Evolutionary conservation across 495 filamentous ascomycete species (phyloP).

Genomic region (Aspergillus leporis): DNA sequence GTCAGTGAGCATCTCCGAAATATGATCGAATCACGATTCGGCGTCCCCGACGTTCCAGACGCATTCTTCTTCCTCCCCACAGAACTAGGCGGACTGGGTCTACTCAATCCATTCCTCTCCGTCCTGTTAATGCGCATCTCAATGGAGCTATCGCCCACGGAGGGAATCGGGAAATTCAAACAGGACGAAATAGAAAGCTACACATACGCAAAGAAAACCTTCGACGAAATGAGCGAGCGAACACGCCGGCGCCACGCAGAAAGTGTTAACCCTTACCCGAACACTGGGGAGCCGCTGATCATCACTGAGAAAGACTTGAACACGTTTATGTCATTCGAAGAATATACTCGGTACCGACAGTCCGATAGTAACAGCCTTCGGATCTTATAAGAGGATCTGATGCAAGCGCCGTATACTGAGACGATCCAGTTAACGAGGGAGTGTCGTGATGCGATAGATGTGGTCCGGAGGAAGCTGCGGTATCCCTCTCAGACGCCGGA

Average conservation of each 20-base stretch:
- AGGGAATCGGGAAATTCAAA: constrained; percentile 37
- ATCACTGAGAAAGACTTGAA: constrained; percentile 13
- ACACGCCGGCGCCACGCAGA: constrained; percentile 13
- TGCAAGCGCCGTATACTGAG: constrained; percentile 22
- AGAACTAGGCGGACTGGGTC: constrained; percentile 54
- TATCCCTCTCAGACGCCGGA: constrained; percentile 21
- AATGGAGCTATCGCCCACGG: constrained; percentile 27
- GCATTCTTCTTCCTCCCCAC: constrained; percentile 58
- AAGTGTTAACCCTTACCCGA: background rate
- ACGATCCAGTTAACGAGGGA: constrained; percentile 16
- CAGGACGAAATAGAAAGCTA: constrained; percentile 40
- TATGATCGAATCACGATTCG: constrained; percentile 51
- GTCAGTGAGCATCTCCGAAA: constrained; percentile 53
- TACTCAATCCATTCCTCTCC: constrained; percentile 56
- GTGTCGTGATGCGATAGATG: background rate
- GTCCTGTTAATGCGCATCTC: constrained; percentile 40
- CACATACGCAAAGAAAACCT: constrained; percentile 29
- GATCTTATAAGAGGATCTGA: constrained; percentile 26
- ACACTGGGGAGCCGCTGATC: background rate
- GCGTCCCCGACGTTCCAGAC: constrained; percentile 53
- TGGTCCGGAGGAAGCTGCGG: background rate
- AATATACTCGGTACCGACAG: constrained; percentile 48
- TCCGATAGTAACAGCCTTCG: constrained; percentile 20
- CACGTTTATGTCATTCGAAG: constrained; percentile 49
- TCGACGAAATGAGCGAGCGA: constrained; percentile 22